Base-by-base conservation (phyloP, 306 rosid genomes). In the Cyamopsis tetragonoloba region DNA sequence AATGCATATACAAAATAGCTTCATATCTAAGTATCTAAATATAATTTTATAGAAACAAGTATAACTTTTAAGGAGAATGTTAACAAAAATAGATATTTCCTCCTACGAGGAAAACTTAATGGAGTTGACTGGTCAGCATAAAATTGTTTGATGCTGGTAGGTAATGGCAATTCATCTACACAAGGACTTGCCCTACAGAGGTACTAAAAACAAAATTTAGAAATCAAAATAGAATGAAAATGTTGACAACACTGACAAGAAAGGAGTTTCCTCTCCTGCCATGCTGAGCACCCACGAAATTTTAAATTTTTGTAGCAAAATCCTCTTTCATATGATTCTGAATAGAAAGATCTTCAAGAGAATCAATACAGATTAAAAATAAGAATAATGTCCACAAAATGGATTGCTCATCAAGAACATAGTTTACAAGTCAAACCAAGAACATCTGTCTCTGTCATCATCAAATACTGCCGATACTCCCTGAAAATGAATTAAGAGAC, bases 361-460 rank as follows among this genome's bases (percentile, higher is more conserved):
- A 35, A 57, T 47, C 4, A 43, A 22, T 17, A 46, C 20, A 69
- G 59, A 44, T 10, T 27, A 30, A 23, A 70, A 50, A 59, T 30
- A 65, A 23, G 59, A 7, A 42, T n/a, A 30, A 63, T 42, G 69
- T 54, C 54, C 4, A 11, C 8, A 26, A 69, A 28, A 63, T 8
- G 31, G 46, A 42, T 43, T 47, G 55, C 59, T 69, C 35, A 19
- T 74, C 13, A 58, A 50, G 42, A 30, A 62, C 20, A 55, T 59
- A 66, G 77, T 62, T 61, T 49, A 30, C 47, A 20, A 50, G 77
- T 67, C 46, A 68, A 72, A 48, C 20, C 56, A 72, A 62, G 34
- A 62, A 44, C 65, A 72, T 39, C 46, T 32, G 7, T 27, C 41
- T 39, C 46, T 32, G 7, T 27, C 41, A 53, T 67, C 41, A 39